Evolutionary conservation across 805 yeast species (phyloP).

Genomic region (Torulaspora maleeae): DNA sequence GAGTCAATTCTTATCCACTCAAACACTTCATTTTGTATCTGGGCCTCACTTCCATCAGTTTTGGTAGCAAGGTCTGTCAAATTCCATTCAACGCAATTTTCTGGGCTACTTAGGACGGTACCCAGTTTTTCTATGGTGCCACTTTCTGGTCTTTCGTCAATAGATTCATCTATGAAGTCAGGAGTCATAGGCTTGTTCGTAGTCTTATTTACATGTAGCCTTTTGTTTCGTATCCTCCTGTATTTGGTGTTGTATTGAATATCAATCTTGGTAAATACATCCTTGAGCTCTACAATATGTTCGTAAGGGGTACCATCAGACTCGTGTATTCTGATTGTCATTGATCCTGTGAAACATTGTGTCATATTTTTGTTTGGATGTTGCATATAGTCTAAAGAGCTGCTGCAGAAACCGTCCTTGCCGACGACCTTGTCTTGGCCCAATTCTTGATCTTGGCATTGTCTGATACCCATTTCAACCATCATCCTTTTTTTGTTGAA

Average conservation of each 20-base stretch:
- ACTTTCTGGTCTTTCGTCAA: slow-evolving; percentile 27
- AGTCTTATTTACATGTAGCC: slow-evolving; percentile 35
- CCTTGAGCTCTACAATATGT: slow-evolving; percentile 89
- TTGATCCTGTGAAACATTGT: slow-evolving; percentile 77
- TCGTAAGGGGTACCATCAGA: slow-evolving; percentile 99
- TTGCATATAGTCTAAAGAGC: slow-evolving; percentile 27
- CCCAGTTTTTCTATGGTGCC: slow-evolving; percentile 47
- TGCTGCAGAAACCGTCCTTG: slow-evolving; percentile 26
- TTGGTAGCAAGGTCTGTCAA: slow-evolving; percentile 63
- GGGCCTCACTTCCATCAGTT: slow-evolving; percentile 32
- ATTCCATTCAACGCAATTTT: slow-evolving; percentile 67
- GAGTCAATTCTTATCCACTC: slow-evolving; percentile 99
- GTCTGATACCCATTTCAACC: slow-evolving; percentile 90
- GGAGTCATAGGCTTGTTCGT: slow-evolving; percentile 39
- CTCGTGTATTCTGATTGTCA: slow-evolving; percentile 95
- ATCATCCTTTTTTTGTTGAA: slow-evolving; percentile 92
- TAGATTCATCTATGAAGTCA: slow-evolving; percentile 20
- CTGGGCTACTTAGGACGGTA: slow-evolving; percentile 58
- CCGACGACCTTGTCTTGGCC: slow-evolving; percentile 30
- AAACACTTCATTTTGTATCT: slow-evolving; percentile 67
- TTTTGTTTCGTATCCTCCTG: slow-evolving; percentile 68
- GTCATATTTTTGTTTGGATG: slow-evolving; percentile 21
- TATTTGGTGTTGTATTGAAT: slow-evolving; percentile 94
- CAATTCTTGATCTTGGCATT: slow-evolving; percentile 68
- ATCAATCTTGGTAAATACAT: slow-evolving; percentile 78